Base-by-base conservation (phyloP, 768 basidiomycete species). In the Aureoboletus auriporus region DNA sequence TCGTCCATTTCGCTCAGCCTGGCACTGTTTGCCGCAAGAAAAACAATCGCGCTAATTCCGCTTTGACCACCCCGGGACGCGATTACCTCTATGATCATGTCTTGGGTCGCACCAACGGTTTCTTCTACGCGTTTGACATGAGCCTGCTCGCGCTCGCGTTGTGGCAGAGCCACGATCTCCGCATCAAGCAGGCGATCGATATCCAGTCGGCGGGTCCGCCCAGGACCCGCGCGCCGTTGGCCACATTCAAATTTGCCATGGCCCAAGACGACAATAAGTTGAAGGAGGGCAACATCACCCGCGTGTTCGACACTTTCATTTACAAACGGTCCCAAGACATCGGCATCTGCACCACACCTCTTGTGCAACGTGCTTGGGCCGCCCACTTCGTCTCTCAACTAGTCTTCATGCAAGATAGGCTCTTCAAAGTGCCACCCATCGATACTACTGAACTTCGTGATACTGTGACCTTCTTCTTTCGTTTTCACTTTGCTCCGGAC, bases 101-200 rank as follows among this genome's bases (percentile, higher is more conserved):
- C 53, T 52, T 67, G n/a, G 47, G 55, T 38, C 66, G 66, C 17
- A 30, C 57, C 20, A 45, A 45, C 42, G 66, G 66, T 13, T 62
- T 55, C 47, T 8, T 67, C 6, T 62, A 67, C 23, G 65, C 64
- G 14, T 67, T 67, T 13, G 60, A 67, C 42, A 55, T 68, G 50
- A 63, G 37, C 1, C 56, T 47, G 4, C 60, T 69, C 33, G 68
- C 60, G 16, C 59, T 67, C 13, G 56, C 57, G 14, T 45, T 67
- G 42, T 65, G 61, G 63, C 56, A 69, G 49, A 56, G 54, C 38
- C 61, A 57, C 38, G 50, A 56, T 55, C 62, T 69, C 44, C 67
- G 67, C 13, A 67, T 69, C 50, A 56, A 51, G 46, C 66, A 69
- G 26, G 65, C 65, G 23, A 61, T 67, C 30, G 67, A 67, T 11